Conservation (phyloP, 345 rosid species). For the Salix exigua region DNA sequence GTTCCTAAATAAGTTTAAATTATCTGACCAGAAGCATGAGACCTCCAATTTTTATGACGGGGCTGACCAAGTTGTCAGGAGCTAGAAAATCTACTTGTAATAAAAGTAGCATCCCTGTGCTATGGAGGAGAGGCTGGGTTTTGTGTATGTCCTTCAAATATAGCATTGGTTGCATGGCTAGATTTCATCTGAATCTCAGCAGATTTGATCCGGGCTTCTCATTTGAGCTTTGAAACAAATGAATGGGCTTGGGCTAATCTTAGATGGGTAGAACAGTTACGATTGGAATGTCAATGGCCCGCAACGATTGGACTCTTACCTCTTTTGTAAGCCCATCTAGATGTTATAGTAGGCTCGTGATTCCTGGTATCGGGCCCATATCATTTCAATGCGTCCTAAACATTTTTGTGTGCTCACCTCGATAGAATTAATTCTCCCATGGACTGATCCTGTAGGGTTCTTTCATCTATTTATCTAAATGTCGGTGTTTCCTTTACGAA, state of each 20-base stretch:
- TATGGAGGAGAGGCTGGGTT: neutral
- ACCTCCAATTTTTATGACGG: neutral
- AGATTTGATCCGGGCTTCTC: neutral
- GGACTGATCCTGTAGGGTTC: neutral
- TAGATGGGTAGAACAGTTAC: neutral
- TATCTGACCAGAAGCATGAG: neutral
- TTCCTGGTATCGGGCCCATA: neutral
- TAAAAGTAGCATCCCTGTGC: neutral
- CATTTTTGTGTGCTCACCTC: neutral
- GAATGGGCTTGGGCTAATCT: neutral
- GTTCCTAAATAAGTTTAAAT: neutral
- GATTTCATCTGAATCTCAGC: neutral
- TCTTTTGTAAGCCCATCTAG: neutral
- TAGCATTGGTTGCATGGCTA: neutral
- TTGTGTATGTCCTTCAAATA: neutral
- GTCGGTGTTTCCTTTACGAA: neutral
- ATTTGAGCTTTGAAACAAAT: neutral
- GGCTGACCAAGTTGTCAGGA: neutral
- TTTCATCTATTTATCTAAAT: neutral
- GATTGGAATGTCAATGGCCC: neutral
- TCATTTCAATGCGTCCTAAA: neutral
- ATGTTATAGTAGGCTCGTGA: neutral
- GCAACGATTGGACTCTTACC: neutral
- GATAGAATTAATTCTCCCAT: neutral
- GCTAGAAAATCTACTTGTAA: neutral